Base-by-base conservation (phyloP, 495 filamentous ascomycete species). In the Podospora pseudopauciseta region DNA sequence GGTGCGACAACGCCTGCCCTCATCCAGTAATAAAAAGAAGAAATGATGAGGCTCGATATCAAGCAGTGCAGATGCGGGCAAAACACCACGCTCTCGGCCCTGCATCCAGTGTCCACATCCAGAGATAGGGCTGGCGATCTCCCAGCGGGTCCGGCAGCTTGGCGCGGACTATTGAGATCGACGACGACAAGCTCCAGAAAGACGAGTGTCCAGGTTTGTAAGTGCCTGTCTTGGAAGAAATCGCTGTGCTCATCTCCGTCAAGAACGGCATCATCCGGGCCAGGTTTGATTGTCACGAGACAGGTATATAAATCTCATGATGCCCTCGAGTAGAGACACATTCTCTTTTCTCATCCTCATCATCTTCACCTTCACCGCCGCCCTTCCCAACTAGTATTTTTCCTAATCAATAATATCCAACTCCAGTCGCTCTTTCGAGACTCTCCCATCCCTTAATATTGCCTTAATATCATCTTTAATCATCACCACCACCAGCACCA, bases 121-220 rank as follows among this genome's bases (percentile, higher is more conserved):
- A 49, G 39, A 49, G 39, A 49, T 13, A 16, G 39, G n/a, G 55
- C 18, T 58, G 55, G n/a, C 55, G 55, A 58, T 58, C 55, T 58
- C 55, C 55, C 55, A 58, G n/a, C 1, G 55, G 55, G 55, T 58
- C 16, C 7, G 55, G 55, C 55, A 58, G n/a, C 55, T 58, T 15
- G 55, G 55, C 55, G 18, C 55, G 23, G 55, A 58, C 55, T 58
- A 58, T 58, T 58, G 55, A 58, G 55, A 58, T 58, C 55, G 55
- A 58, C 55, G 55, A 20, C 55, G n/a, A 26, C n/a, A 58, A 58
- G 3, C 55, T 49, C 39, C 39, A 49, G 39, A 58, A 26, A 26
- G 23, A 13, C 18, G 5, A 58, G 55, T 5, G 7, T 26, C 23
- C 55, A 58, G 55, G 54, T 18, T 6, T 20, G 54, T 18, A 56